A percentile compares a stretch with the other conserved stretches of the same genome.
phyloP scores from a whole-genome alignment of 2,329 filamentous ascomycete genomes.

The Sphaerulina vaccinii region DNA sequence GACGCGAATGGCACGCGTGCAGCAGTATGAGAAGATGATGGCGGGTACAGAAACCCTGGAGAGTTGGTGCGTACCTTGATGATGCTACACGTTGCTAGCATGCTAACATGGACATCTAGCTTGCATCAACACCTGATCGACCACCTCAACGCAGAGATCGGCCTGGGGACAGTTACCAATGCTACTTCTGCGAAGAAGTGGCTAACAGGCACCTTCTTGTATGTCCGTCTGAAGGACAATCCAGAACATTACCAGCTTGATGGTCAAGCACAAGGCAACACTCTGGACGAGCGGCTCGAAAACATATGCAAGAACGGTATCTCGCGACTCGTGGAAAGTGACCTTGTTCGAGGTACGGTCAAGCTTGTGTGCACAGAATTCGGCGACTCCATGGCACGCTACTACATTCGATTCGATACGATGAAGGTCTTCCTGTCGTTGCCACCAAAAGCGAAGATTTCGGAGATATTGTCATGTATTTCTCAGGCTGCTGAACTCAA shows the following conservation, averaged over 20 bases:
- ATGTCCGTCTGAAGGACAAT: conserved; percentile 69
- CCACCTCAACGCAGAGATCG: conserved; percentile 81
- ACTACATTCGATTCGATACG: conserved; percentile 75
- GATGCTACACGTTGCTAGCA: neutral
- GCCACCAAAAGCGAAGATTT: conserved; percentile 59
- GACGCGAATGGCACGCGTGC: conserved; percentile 64
- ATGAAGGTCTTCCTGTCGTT: conserved; percentile 70
- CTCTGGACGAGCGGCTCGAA: conserved; percentile 64
- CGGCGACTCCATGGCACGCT: conserved; percentile 77
- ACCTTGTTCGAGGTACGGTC: conserved; percentile 53
- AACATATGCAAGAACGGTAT: conserved; percentile 71
- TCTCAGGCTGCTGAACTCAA: conserved; percentile 70
- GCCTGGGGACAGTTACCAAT: conserved; percentile 68
- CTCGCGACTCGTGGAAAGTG: conserved; percentile 58
- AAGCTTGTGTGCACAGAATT: conserved; percentile 66
- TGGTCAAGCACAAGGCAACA: conserved; percentile 49
- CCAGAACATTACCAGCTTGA: conserved; percentile 68
- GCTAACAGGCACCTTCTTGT: conserved; percentile 75
- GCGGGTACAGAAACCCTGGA: conserved; percentile 72
- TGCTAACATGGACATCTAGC: conserved; percentile 1
- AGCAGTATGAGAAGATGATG: conserved; percentile 70
- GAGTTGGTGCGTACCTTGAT: conserved; percentile 53
- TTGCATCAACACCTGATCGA: conserved; percentile 77
- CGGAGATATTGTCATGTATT: conserved; percentile 66
- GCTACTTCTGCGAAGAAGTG: conserved; percentile 66